Base-by-base conservation (phyloP, 352 stramenopile genomes). In the Globisporangium camurandrum region DNA sequence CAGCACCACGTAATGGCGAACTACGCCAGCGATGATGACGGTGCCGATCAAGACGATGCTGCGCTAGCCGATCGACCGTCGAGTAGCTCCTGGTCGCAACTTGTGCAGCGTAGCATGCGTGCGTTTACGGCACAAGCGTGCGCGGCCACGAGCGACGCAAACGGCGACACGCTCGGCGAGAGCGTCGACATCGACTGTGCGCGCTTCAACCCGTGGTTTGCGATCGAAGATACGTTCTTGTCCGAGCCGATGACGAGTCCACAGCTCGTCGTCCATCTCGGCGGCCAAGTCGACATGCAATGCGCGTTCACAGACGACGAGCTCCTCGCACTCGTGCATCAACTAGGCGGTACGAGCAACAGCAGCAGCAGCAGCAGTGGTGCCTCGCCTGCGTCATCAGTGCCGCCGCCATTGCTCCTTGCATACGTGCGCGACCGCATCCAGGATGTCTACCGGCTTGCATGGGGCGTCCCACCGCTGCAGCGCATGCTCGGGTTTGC, bases 401-500 rank as follows among this genome's bases (percentile, higher is more conserved):
- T n/a, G n/a, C n/a, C n/a, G n/a, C n/a, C n/a, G n/a, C 11, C 17
- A 9, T 5, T 7, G 19, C 22, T 61, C 2, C 19, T 48, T 14
- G 19, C 22, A 12, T 59, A 76, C 22, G 26, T 84, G 27, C 71
- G 69, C 9, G 65, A 75, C 49, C 69, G 75, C 19, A 54, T 92
- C 40, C 80, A 89, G 57, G 72, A 89, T 59, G 65, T 81, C 7
- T 92, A 92, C 49, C 75, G 75, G 4, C 33, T 74, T 22, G 52
- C 66, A 1, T 92, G 77, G 77, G 69, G 70, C 0, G 36, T 80
- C 0, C 69, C 77, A 0, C 71, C 73, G 3, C 71, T 84, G 44
- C 69, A 66, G 16, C 57, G 61, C 20, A 50, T 80, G 28, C 46
- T 92, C 12, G 33, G 57, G 19, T 71, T 68, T 17, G 57, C 59